Base-by-base conservation (phyloP, 1,139 yeast genomes). In the Sugiyamaella paludigena region DNA sequence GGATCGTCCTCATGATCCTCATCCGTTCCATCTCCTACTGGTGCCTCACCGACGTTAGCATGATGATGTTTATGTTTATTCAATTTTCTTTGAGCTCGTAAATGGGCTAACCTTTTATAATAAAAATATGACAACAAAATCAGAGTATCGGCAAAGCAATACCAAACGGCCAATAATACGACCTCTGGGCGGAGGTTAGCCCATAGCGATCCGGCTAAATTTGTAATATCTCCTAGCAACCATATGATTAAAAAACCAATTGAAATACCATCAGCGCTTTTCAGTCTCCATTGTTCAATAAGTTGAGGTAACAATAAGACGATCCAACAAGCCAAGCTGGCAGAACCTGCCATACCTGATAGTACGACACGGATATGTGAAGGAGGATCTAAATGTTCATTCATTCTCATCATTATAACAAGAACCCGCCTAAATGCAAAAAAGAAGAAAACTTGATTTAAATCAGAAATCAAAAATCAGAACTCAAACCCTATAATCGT, bases 221-320 rank as follows among this genome's bases (percentile, higher is more conserved):
- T 86, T 57, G 82, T 75, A 8, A 85, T 48, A 61, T 86, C 95
- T 8, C 95, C 95, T 30, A 81, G 58, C 46, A 84, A 76, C 95
- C 95, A 86, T 48, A 83, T 78, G 13, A 78, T 59, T 30, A 86
- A 75, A 61, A 86, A 86, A 2, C 84, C 79, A 35, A 84, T 75
- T 31, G 94, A 83, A 19, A 86, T 80, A 4, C 95, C 95, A 35
- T 85, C 92, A 4, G 89, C 87, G 24, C 87, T 79, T 62, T 84
- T 83, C 47, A 81, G 70, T 51, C 85, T 70, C 91, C 91, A 86
- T 67, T 86, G 94, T 64, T 86, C 95, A 35, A 86, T 77, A 41
- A 86, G 75, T 66, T 87, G 95, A 1, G 95, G 95, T 60, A 85
- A 71, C 53, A 85, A 74, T 43, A 86, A 70, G n/a, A 86, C 91